Base-by-base conservation (phyloP, 768 basidiomycete species). In the Mycena crocata region DNA sequence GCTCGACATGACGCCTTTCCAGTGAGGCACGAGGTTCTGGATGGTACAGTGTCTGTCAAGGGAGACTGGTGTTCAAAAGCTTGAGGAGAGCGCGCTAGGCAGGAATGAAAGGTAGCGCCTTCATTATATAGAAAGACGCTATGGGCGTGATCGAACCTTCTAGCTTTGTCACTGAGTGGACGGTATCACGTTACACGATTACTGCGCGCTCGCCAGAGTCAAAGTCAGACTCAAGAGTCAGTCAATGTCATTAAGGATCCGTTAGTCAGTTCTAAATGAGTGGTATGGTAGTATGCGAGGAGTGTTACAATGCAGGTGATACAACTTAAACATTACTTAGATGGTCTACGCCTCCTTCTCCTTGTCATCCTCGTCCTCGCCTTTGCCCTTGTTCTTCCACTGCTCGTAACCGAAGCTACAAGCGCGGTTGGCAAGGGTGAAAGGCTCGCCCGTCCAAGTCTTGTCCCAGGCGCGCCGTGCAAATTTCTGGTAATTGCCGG, bases 381-480 rank as follows among this genome's bases (percentile, higher is more conserved):
- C 69, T 42, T 70, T 72, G 50, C 79, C 79, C n/a, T 76, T 74
- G 64, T 83, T 82, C 71, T 83, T 85, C 83, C 84, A 84, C 35
- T 79, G 78, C 59, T 86, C 81, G 51, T 83, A 84, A 35, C 79
- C 78, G 59, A 75, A 73, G 64, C 71, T 75, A 45, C 82, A 78
- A 15, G 84, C 81, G 51, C 81, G 78, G 55, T 78, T 79, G 3
- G 83, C 85, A 23, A 87, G 78, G 42, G 82, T 73, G 58, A 82
- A 87, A 0, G 92, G 92, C 57, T 92, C 89, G 15, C 82, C 81
- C 1, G 87, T 86, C 77, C 80, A 82, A 21, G 90, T 86, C 73
- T 90, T 92, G 73, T 90, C 87, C 85, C 87, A 88, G 19, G 89
- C 76, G 5, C 87, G 86, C 32, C 71, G 71, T 3, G 85, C 88